Conservation (phyloP, 2,329 filamentous ascomycete species). For the Colletotrichum sp. region DNA sequence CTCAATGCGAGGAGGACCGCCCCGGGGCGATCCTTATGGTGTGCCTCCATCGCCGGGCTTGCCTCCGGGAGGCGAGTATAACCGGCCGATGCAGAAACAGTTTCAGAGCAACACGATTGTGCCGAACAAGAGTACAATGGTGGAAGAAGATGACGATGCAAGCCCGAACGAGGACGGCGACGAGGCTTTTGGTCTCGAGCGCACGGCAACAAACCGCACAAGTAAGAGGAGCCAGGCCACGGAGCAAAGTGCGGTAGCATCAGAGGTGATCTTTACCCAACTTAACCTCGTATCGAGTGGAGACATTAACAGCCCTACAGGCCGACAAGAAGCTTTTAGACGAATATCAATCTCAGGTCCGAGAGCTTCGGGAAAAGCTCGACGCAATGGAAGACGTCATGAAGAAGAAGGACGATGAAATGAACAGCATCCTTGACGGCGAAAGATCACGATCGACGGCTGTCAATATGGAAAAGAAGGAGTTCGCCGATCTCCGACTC, state of each 20-base stretch:
- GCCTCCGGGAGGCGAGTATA: constrained; percentile 65
- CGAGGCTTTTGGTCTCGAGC: constrained; percentile 67
- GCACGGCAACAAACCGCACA: constrained; percentile 27
- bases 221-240: constrained; percentile 30
- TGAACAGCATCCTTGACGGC: constrained; percentile 63
- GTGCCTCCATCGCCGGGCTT: constrained; percentile 66
- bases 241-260: constrained; percentile 36
- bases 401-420: constrained; percentile 74
- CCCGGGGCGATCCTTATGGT: constrained; percentile 48
- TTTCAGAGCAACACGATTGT: constrained; percentile 96
- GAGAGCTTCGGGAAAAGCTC: constrained; percentile 76
- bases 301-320: constrained; percentile 35
- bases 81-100: constrained; percentile 82
- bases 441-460: constrained; percentile 60
- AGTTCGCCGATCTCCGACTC: constrained; percentile 70
- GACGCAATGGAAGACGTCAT: constrained; percentile 72
- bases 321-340: constrained; percentile 75
- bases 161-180: constrained; percentile 62
- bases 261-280: constrained; percentile 39
- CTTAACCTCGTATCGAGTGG: constrained; percentile 13
- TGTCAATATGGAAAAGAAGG: constrained; percentile 68
- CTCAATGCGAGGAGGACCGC: constrained; percentile 57
- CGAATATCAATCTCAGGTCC: constrained; percentile 81
- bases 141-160: constrained; percentile 89
- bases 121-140: constrained; percentile 96